Evolutionary conservation across 192 early-diverging fungal genomes (phyloP).

Genomic region (Dimargaris verticillata): DNA sequence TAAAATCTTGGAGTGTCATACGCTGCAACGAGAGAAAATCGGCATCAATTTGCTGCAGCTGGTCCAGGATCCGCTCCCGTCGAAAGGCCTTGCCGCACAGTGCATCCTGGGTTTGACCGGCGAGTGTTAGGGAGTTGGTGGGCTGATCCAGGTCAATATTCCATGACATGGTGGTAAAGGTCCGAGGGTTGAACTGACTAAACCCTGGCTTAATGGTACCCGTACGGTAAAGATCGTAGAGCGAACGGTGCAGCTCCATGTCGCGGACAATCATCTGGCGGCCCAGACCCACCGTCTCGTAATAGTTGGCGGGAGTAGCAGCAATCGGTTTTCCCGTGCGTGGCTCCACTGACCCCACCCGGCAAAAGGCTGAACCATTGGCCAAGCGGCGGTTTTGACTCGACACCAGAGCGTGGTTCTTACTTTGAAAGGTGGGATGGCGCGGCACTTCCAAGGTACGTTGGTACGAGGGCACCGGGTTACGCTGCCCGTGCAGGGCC

Average conservation of each 20-base stretch:
- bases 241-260: background rate
- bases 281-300: background rate
- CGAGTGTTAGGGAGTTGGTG: background rate
- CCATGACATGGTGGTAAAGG: slow-evolving; percentile 8
- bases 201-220: background rate
- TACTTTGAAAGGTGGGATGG: slow-evolving; percentile 8
- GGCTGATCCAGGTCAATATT: background rate
- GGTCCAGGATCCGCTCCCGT: slow-evolving; percentile 1
- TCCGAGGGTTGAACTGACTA: slow-evolving; percentile 1
- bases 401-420: slow-evolving; percentile 1
- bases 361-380: background rate
- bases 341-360: background rate
- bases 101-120: background rate
- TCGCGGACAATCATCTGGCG: slow-evolving; percentile 9
- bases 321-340: too few relatives aligned
- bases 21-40: slow-evolving; percentile 3
- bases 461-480: background rate
- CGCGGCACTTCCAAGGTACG: background rate
- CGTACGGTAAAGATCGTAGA: background rate
- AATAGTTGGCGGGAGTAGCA: background rate
- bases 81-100: background rate
- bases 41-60: slow-evolving; percentile 7
- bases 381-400: background rate
- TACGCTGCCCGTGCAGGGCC: background rate
- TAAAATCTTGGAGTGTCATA: slow-evolving; percentile 8